These are phyloP conservation scores for Mallotus nudiflorus DNA, from an alignment of 345 rosid genomes.

Conservation along the genomic window DNA sequence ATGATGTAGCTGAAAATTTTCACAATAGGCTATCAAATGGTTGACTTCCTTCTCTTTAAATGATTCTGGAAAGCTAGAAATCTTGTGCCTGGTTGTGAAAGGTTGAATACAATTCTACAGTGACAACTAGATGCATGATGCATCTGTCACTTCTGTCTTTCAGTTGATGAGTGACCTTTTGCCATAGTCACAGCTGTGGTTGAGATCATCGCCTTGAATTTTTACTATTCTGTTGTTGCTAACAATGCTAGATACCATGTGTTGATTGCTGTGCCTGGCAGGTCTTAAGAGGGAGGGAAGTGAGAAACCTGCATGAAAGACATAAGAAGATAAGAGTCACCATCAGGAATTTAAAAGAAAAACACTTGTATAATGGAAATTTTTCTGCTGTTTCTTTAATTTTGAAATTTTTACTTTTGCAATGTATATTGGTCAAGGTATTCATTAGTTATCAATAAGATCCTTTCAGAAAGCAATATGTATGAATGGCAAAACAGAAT, in stretches of 20 bases:
- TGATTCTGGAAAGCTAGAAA: background rate
- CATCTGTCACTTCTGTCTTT: background rate
- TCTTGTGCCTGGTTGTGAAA: background rate
- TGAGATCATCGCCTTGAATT: background rate
- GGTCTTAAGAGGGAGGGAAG: background rate
- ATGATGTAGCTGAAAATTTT: too few relatives aligned
- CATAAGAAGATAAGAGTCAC: background rate
- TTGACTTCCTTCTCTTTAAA: background rate
- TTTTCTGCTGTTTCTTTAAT: background rate
- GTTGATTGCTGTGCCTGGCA: background rate
- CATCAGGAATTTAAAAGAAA: background rate
- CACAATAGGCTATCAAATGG: too few relatives aligned
- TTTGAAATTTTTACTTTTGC: background rate
- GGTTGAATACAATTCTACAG: background rate
- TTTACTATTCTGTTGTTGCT: background rate
- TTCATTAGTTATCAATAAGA: background rate
- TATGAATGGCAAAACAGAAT: background rate
- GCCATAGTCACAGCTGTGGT: background rate
- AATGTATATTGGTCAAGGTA: background rate
- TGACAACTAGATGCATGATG: conserved; percentile 4
- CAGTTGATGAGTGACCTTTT: too few relatives aligned
- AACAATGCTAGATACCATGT: background rate
- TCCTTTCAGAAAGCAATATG: background rate
- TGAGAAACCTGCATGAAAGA: background rate
- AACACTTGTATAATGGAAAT: background rate